Conservation (phyloP, 768 basidiomycete species). For the Mycena alexandri region DNA sequence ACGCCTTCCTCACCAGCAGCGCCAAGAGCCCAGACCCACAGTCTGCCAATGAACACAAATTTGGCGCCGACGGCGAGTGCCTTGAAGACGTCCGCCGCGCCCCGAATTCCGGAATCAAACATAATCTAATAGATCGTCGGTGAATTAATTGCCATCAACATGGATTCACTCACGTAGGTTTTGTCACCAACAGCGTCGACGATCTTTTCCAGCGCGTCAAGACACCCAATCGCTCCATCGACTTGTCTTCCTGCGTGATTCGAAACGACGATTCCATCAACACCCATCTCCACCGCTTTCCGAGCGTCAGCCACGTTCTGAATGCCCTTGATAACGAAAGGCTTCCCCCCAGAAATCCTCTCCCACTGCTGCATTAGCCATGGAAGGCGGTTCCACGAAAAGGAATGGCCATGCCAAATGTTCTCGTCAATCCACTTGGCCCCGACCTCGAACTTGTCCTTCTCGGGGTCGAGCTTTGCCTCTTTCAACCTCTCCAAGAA, state of each 20-base stretch:
- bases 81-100: slow-evolving; percentile 67
- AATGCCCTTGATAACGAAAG: slow-evolving; percentile 62
- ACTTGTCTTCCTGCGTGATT: slow-evolving; percentile 58
- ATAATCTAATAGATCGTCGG: slow-evolving; percentile 45
- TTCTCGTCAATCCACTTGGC: no score
- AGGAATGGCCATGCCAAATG: no score
- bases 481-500: no score
- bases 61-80: slow-evolving; percentile 69
- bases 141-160: no score
- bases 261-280: slow-evolving; percentile 61
- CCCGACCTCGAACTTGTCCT: no score
- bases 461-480: no score
- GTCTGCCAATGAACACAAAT: slow-evolving; percentile 62
- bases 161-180: neutral
- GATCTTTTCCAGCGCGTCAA: slow-evolving; percentile 53
- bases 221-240: slow-evolving; percentile 59
- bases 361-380: no score
- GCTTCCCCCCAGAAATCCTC: no score
- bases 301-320: slow-evolving; percentile 62
- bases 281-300: slow-evolving; percentile 57
- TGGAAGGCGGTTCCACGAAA: no score
- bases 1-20: slow-evolving; percentile 66
- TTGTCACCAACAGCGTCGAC: slow-evolving; percentile 47
- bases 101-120: slow-evolving; percentile 67
- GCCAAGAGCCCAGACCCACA: slow-evolving; percentile 65